phyloP scores from a whole-genome alignment of 352 stramenopile species.

The Phytophthora idaei region DNA sequence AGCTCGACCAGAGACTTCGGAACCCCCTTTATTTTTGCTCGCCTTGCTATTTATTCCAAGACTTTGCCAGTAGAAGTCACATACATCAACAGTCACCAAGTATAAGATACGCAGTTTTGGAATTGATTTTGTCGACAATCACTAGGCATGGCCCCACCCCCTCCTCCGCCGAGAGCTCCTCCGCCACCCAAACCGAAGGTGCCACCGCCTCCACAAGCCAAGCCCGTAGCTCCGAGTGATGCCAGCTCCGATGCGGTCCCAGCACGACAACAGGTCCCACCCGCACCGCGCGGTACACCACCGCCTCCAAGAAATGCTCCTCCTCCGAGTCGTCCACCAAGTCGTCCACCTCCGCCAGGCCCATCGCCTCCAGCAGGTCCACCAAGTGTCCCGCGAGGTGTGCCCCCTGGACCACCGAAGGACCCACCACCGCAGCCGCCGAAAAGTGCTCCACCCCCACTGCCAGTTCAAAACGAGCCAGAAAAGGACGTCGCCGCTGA shows the following conservation, averaged over 20 bases:
- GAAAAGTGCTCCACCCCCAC: conserved; percentile 48
- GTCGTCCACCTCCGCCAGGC: conserved; percentile 25
- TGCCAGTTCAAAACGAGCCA: conserved; percentile 3
- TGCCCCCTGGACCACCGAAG: conserved; percentile 52
- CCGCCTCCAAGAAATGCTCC: conserved; percentile 7
- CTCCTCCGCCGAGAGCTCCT: conserved; percentile 26
- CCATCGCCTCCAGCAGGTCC: conserved; percentile 3
- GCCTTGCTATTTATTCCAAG: conserved; percentile 17
- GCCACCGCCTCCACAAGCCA: conserved; percentile 20
- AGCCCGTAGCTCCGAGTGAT: conserved; percentile 3
- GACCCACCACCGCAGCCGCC: conserved; percentile 56
- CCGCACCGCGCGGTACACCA: conserved; percentile 3
- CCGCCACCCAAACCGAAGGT: conserved; percentile 28
- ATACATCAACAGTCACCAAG: conserved; percentile 12
- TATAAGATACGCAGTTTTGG: conserved; percentile 18
- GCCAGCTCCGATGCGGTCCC: neutral
- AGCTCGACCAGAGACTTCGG: neutral
- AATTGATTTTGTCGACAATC: neutral
- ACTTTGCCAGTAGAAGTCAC: neutral
- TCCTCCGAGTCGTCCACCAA: conserved; percentile 21
- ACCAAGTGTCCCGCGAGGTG: conserved; percentile 38
- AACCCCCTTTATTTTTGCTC: conserved; percentile 25
- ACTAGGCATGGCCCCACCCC: conserved; percentile 26
- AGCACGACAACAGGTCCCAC: neutral
- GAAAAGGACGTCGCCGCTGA: conserved; percentile 12